Base-by-base conservation (phyloP, 257 asterid species). In the Marsdenia floribunda region DNA sequence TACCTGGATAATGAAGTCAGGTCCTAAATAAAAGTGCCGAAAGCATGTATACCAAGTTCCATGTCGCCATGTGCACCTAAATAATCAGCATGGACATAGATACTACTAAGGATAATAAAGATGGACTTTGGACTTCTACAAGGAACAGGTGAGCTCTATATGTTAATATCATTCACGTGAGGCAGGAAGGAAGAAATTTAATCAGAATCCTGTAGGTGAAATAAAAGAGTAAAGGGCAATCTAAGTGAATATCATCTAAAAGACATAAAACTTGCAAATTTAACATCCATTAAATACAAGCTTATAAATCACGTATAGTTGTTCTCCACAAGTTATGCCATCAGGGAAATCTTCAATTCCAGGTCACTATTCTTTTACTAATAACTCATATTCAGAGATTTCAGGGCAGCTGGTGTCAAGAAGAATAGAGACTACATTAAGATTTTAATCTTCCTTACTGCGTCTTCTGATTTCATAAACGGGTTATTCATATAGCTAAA, bases 1-100 rank as follows among this genome's bases (percentile, higher is more conserved):
- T 67, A 65, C 42, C 6, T 35, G 68, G 73, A 53, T 21, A 37
- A 42, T 37, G 57, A 66, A 75, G 78, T 67, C 66, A 65, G 49
- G n/a, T 57, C 78, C 52, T 74, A 65, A 74, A 52, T 14, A 54
- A 55, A 44, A 19, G 40, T 18, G 1, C 9, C 4, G 3, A 18
- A 42, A 26, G 21, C 19, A 33, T 37, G 24, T 24, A 18, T 19
- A 52, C 26, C 29, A 70, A 24, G 61, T 44, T 70, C 60, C 74
- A 70, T 49, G 61, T 70, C 19, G 9, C n/a, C 58, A 26, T 18
- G 63, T 71, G 29, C 29, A 52, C 46, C 29, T 47, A 52, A 71
- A 71, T 52, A 71, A 71, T 52, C 6, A 24, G 29, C 70, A 65
- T 65, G 70, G 70, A 65, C 67, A 6, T 26, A 60, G 42, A 38